A percentile compares a stretch with the other conserved stretches of the same genome.
Evolutionary conservation across 768 basidiomycete species (phyloP).

Genomic region (Tylopilus cervinicoccineus): DNA sequence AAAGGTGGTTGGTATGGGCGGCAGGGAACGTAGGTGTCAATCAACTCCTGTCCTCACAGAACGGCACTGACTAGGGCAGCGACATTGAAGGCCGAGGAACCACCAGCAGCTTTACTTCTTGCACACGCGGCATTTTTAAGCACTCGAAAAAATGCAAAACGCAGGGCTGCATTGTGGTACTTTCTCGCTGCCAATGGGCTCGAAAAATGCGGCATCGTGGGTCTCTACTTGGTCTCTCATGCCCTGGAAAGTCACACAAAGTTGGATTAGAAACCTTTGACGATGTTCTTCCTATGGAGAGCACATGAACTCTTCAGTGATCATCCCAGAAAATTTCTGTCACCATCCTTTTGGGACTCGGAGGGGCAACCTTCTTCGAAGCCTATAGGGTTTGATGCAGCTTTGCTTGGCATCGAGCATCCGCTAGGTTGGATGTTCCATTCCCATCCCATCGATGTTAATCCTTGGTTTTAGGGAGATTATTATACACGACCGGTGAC

Average conservation of each 20-base stretch:
- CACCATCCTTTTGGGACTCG: constrained; percentile 78
- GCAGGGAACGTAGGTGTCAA: constrained; percentile 64
- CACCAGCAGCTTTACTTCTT: constrained; percentile 71
- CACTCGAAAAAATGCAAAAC: constrained; percentile 46
- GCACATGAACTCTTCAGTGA: constrained; percentile 61
- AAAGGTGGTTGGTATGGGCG: constrained; percentile 84
- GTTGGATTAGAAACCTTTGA: constrained; percentile 67
- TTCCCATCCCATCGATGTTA: constrained; percentile 5
- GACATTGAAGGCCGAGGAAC: constrained; percentile 69
- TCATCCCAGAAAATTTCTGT: constrained; percentile 53
- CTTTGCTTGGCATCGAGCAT: constrained; percentile 74
- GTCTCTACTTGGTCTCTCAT: constrained; percentile 29
- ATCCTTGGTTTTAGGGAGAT: constrained; percentile 51
- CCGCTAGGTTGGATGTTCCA: constrained; percentile 53
- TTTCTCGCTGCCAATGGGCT: constrained; percentile 68
- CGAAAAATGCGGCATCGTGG: constrained; percentile 81
- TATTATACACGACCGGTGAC: constrained; percentile 90
- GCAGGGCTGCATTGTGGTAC: constrained; percentile 79
- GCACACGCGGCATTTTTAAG: constrained; percentile 78
- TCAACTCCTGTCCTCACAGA: constrained; percentile 1
- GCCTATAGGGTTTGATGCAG: constrained; percentile 51
- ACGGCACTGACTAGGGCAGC: constrained; percentile 27
- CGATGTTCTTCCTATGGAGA: constrained; percentile 74
- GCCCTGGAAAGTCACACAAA: neutral
- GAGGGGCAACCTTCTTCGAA: constrained; percentile 46